Evolutionary conservation across 805 yeast species (phyloP).

Genomic region (Wickerhamomyces rabaulensis): DNA sequence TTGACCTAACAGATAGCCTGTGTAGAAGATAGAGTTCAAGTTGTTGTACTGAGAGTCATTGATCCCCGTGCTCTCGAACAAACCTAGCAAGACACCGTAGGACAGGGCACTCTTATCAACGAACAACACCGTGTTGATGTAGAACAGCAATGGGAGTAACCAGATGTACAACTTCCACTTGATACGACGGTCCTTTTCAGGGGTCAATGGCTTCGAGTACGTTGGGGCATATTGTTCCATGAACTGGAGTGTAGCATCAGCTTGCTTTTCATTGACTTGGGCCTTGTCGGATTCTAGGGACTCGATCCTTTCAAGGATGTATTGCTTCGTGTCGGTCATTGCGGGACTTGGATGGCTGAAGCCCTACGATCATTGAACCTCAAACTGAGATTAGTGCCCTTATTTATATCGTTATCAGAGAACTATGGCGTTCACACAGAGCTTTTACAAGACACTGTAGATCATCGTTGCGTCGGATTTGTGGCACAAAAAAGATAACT

Average conservation of each 20-base stretch:
- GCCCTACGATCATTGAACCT: too few relatives aligned
- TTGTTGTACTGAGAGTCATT: neutral
- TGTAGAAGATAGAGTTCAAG: constrained; percentile 1
- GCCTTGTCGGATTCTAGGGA: too few relatives aligned
- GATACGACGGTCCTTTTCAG: constrained; percentile 31
- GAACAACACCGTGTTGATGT: neutral
- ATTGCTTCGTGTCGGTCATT: too few relatives aligned
- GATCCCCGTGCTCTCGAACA: neutral
- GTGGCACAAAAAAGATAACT: too few relatives aligned
- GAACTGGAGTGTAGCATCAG: constrained; percentile 35
- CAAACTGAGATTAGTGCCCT: too few relatives aligned
- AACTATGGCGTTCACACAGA: too few relatives aligned
- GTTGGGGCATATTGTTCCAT: constrained; percentile 28
- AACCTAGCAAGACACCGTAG: neutral
- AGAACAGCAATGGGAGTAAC: neutral
- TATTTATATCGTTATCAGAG: too few relatives aligned
- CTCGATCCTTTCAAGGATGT: too few relatives aligned
- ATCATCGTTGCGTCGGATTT: too few relatives aligned
- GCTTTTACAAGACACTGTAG: too few relatives aligned
- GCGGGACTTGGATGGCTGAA: too few relatives aligned
- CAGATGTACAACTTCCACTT: neutral
- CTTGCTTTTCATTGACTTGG: constrained; percentile 9
- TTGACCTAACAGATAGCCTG: constrained; percentile 1
- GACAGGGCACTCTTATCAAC: neutral
- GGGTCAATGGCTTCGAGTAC: constrained; percentile 32